These are phyloP conservation scores for Gnetum montanum DNA, from an alignment of 75 land plant genomes.

Conservation along the genomic window DNA sequence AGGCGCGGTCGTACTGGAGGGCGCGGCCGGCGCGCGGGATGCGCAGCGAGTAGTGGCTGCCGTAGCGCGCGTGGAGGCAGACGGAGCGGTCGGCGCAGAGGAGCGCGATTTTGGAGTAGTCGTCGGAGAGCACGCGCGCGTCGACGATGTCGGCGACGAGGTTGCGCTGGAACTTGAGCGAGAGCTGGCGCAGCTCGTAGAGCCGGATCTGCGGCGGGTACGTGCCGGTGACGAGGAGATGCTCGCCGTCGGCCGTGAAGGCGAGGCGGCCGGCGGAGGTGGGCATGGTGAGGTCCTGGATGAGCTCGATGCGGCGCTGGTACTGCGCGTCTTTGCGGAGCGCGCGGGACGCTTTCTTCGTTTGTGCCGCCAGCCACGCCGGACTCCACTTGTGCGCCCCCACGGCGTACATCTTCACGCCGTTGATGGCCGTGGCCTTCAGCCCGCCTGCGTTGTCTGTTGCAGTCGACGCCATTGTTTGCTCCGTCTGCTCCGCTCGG, in stretches of 20 bases:
- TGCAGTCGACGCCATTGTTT: too few species aligned
- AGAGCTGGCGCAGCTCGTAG: constrained; percentile 67
- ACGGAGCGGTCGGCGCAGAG: constrained; percentile 96
- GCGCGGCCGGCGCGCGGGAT: constrained; percentile 99
- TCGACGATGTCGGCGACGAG: constrained; percentile 77
- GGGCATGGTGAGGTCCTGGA: constrained; percentile 87
- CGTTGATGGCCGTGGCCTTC: constrained; percentile 78
- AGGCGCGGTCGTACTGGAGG: constrained; percentile 85
- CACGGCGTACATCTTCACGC: constrained; percentile 75
- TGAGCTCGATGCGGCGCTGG: constrained; percentile 60
- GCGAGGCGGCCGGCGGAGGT: constrained; percentile 77
- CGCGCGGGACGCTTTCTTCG: constrained; percentile 55
- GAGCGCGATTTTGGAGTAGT: constrained; percentile 96
- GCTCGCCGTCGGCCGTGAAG: constrained; percentile 81
- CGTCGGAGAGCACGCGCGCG: constrained; percentile 88
- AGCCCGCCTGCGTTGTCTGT: constrained; percentile 42
- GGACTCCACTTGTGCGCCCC: constrained; percentile 57
- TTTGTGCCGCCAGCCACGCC: constrained; percentile 64
- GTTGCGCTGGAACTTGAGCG: constrained; percentile 94
- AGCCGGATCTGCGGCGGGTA: constrained; percentile 96
- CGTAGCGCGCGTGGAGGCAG: constrained; percentile 89
- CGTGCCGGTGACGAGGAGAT: constrained; percentile 81
- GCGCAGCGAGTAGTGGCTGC: constrained; percentile 80
- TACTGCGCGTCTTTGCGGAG: constrained; percentile 83
- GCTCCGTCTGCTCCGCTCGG: too few species aligned